These are phyloP conservation scores for Candida fluviatilis DNA, from an alignment of 805 yeast genomes.

Conservation along the genomic window DNA sequence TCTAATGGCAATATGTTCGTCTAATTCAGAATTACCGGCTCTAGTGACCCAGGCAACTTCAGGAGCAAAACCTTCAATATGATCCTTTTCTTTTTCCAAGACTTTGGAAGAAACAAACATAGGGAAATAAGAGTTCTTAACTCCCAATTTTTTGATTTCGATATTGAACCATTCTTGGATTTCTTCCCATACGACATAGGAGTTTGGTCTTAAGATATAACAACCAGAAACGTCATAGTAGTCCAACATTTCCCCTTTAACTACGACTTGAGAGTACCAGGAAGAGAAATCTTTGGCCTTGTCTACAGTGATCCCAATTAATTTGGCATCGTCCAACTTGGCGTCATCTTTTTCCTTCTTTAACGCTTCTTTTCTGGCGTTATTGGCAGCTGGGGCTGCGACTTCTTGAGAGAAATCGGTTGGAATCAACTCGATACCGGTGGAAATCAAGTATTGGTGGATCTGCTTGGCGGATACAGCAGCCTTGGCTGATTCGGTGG, in stretches of 20 bases:
- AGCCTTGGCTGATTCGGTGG: slow-evolving; percentile 52
- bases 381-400: slow-evolving; percentile 22
- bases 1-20: slow-evolving; percentile 98
- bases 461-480: slow-evolving; percentile 45
- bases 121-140: slow-evolving; percentile 94
- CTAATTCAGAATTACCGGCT: slow-evolving; percentile 92
- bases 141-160: slow-evolving; percentile 82
- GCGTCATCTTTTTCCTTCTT: slow-evolving; percentile 44
- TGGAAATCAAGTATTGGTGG: slow-evolving; percentile 41
- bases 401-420: slow-evolving; percentile 52
- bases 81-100: slow-evolving; percentile 96
- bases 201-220: slow-evolving; percentile 94
- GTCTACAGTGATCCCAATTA: slow-evolving; percentile 94
- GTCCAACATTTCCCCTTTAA: slow-evolving; percentile 97
- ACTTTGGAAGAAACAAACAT: slow-evolving; percentile 95
- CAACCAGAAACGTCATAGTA: slow-evolving; percentile 99
- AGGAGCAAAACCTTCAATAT: slow-evolving; percentile 98
- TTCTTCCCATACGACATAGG: slow-evolving; percentile 90
- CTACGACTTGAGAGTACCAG: slow-evolving; percentile 95
- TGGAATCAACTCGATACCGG: slow-evolving; percentile 46
- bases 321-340: slow-evolving; percentile 75
- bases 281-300: slow-evolving; percentile 89
- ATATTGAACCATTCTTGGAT: slow-evolving; percentile 85
- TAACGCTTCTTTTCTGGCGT: slow-evolving; percentile 23
- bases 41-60: slow-evolving; percentile 99